Evolutionary conservation across 768 basidiomycete genomes (phyloP), one percentile per base, ranked within the genome.

Genomic region (Naganishia vishniacii): DNA sequence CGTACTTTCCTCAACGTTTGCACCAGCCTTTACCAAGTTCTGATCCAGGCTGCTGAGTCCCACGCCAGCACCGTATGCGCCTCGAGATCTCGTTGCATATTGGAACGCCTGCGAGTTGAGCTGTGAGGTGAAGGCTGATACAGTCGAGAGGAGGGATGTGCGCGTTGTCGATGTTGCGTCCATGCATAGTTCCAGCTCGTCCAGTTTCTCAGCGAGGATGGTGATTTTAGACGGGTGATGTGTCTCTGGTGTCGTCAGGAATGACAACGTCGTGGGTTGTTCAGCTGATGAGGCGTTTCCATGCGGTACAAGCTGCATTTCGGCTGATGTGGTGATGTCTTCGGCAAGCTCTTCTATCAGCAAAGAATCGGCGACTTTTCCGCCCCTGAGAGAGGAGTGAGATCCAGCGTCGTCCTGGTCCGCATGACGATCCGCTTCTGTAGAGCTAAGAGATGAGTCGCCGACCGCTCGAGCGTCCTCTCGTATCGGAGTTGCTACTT

Each of bases 151-250:
- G 26, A 77, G 62, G n/a, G 74, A 75, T n/a, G 69, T 72, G 1
- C 75, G 67, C 9, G 75, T 77, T 18, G 74, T 77, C n/a, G 68
- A 67, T 0, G 73, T 77, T 11, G 69, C 64, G 3, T 66, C 49
- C 23, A 75, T 58, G 1, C 69, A 60, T 0, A 67, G 26, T 8
- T 70, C n/a, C 1, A 77, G 65, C 8, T 18, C 12, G 11, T 62
- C 48, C 3, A 77, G 64, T 2, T 62, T 28, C 15, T 48, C 51
- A 7, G 67, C 28, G 0, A 70, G 56, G 16, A 16, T 34, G 25
- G 48, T 42, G 20, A 63, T 37, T 15, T 23, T 42, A 26, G 41
- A 51, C 20, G 48, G 29, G 6, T 42, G 26, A 46, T 25, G 48
- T 16, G 53, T 41, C 9, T 56, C 53, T 12, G 53, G 37, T 3